A percentile compares a stretch with the other conserved stretches of the same genome.
phyloP scores from a whole-genome alignment of 805 yeast genomes.

The Wickerhamomyces sydowiorum region DNA sequence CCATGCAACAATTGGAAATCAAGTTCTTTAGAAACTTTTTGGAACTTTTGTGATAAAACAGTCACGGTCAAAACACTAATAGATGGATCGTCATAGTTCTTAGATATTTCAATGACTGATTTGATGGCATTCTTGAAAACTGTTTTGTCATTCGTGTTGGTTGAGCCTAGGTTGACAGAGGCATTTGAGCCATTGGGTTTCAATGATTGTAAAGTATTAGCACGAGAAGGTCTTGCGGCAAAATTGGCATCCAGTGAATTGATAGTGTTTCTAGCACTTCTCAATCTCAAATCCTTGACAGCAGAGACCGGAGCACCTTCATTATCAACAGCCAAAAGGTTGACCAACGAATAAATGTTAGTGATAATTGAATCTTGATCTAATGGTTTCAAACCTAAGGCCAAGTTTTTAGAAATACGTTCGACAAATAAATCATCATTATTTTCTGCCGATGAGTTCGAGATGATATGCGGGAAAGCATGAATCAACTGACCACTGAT shows the following conservation, averaged over 20 bases:
- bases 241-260: conserved; percentile 6
- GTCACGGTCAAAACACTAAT: conserved; percentile 76
- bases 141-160: conserved; percentile 8
- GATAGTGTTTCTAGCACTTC: conserved; percentile 21
- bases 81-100: conserved; percentile 60
- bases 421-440: conserved; percentile 43
- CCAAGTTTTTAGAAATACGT: conserved; percentile 51
- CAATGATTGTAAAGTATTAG: conserved; percentile 16
- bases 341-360: conserved; percentile 76
- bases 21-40: conserved; percentile 40
- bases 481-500: conserved; percentile 30
- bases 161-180: conserved; percentile 1
- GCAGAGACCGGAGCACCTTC: conserved; percentile 32
- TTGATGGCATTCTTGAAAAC: conserved; percentile 63
- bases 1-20: conserved; percentile 56
- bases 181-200: conserved; percentile 3
- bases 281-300: conserved; percentile 28
- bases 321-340: conserved; percentile 55
- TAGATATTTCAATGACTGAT: conserved; percentile 62
- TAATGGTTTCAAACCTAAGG: conserved; percentile 58
- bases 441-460: conserved; percentile 35
- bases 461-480: conserved; percentile 44
- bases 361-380: conserved; percentile 82
- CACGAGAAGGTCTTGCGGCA: conserved; percentile 11
- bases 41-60: conserved; percentile 72